Evolutionary conservation across 257 asterid genomes (phyloP).

Genomic region (Marsdenia floribunda): DNA sequence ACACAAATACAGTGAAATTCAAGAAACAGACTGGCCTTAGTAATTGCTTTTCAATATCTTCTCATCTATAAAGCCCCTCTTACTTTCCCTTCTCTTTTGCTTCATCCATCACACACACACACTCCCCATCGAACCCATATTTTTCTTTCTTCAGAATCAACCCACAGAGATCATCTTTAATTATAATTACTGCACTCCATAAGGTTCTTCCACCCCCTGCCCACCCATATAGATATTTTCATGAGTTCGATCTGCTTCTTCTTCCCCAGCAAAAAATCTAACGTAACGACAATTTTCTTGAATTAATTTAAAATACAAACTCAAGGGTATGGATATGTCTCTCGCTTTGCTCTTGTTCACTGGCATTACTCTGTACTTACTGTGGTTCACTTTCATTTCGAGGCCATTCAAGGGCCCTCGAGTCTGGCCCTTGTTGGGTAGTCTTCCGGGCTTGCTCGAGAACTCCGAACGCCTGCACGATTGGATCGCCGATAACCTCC

Average conservation of each 20-base stretch:
- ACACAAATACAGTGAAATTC: conserved; percentile 42
- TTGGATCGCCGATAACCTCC: conserved; percentile 91
- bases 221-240: too few species aligned
- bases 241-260: too few species aligned
- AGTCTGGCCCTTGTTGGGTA: conserved; percentile 87
- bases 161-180: too few species aligned
- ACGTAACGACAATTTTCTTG: too few species aligned
- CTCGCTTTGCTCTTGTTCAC: conserved; percentile 58
- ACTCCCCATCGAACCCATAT: too few species aligned
- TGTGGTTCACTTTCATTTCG: conserved; percentile 87
- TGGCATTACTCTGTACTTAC: conserved; percentile 57
- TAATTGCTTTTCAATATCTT: conserved; percentile 35
- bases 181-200: too few species aligned
- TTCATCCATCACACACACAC: conserved; percentile 14
- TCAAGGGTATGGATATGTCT: conserved; percentile 34
- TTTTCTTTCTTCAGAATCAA: too few species aligned
- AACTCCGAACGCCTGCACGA: conserved; percentile 81
- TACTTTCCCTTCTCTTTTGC: conserved; percentile 16
- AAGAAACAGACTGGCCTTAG: conserved; percentile 65
- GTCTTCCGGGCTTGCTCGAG: conserved; percentile 79
- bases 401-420: conserved; percentile 83
- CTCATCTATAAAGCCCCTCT: conserved; percentile 51
- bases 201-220: too few species aligned
- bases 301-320: too few species aligned
- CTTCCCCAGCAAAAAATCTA: too few species aligned